Evolutionary conservation across 139 green algal genomes (phyloP).

Genomic region (Micromonas pusilla): DNA sequence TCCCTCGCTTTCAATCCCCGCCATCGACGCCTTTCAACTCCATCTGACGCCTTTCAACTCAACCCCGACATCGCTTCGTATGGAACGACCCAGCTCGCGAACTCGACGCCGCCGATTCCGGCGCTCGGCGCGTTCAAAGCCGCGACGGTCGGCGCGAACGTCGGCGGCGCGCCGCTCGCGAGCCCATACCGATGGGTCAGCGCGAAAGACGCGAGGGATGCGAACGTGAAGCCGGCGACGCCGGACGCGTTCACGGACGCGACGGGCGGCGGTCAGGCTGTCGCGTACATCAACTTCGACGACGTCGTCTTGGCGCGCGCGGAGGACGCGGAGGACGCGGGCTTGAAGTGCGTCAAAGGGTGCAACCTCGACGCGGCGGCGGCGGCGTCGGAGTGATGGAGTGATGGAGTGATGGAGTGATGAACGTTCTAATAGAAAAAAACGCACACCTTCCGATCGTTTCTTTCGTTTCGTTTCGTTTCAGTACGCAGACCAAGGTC

Average conservation of each 20-base stretch:
- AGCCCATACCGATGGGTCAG: conserved; percentile 14
- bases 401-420: no score
- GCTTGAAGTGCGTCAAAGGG: conserved; percentile 19
- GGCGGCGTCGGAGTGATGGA: not conserved
- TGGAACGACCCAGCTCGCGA: no score
- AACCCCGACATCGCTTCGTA: no score
- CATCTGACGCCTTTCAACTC: no score
- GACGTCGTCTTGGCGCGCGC: conserved; percentile 17
- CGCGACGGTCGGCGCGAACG: not conserved
- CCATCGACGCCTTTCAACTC: no score
- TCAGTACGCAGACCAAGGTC: no score
- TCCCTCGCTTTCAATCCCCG: no score
- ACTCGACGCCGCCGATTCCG: not conserved
- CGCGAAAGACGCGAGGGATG: not conserved
- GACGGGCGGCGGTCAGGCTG: conserved; percentile 20
- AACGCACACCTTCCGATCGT: no score
- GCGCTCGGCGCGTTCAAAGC: no score
- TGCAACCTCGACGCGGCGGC: conserved; percentile 23
- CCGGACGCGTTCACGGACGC: not conserved
- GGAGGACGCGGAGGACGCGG: not conserved
- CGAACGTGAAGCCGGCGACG: not conserved
- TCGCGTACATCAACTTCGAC: conserved; percentile 23
- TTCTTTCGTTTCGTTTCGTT: no score
- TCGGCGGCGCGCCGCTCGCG: not conserved
- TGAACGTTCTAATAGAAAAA: no score